Base-by-base conservation (phyloP, 1,284 basidiomycete genomes). In the Rhodofomes roseus region DNA sequence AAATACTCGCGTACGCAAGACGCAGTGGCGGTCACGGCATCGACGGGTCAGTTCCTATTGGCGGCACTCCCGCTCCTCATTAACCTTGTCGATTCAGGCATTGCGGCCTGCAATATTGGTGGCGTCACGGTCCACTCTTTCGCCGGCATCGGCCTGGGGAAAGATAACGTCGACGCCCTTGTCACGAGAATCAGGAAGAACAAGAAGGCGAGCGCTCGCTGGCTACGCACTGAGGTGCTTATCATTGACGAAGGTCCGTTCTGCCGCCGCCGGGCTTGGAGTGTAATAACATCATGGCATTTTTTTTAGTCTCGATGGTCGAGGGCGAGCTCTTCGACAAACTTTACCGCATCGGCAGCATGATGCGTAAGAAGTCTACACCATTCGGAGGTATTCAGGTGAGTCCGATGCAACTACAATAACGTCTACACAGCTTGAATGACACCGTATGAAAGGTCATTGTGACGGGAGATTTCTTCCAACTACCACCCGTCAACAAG, bases 331-430 rank as follows among this genome's bases (percentile, higher is more conserved):
- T 96, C 18, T 91, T 96, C 66, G 94, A 96, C 74, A 95, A 95
- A 70, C 79, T 97, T 41, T 84, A 81, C 23, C 62, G 73, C n/a
- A 83, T 96, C n/a, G 94, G 84, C 7, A 76, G 82, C 51, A 62
- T 68, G 0, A 63, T 95, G 22, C 81, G 93, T 56, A 80, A 82
- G 64, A 84, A 79, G 37, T 57, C 67, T 0, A 65, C 70, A 41
- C 90, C 94, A 0, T 98, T 96, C 67, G 96, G 96, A 31, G 96
- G 93, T 14, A 94, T 96, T 25, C 88, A 96, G 80, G 85, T 96
- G 76, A 43, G 79, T 62, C 12, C 11, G 29, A 14, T 18, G 12
- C 11, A 37, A 8, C 14, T 39, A 4, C 14, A 3, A 41, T 23
- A 18, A 55, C 53, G 20, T 22, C 53, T 53, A 31, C 37, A 23